Evolutionary conservation across 768 basidiomycete genomes (phyloP), one percentile per base, ranked within the genome.

Genomic region (Serendipita sp.): DNA sequence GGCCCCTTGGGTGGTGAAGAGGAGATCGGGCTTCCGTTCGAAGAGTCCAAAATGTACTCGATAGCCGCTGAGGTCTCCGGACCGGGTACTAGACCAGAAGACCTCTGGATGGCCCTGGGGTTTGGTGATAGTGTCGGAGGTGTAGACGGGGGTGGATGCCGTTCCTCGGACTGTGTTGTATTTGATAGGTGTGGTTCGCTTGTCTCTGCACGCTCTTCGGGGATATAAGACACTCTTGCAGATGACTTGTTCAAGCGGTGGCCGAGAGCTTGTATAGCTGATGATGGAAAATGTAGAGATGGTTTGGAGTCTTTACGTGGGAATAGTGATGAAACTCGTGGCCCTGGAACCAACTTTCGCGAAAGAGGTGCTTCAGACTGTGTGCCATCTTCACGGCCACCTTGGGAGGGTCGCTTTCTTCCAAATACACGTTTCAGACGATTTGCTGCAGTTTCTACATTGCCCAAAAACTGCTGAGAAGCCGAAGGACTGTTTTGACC

Each of bases 311-410:
- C 53, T 33, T 58, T 58, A 26, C 53, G 22, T n/a, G 53, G 26
- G 17, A 58, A 30, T 9, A 58, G 33, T 31, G 24, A 13, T 4
- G 53, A 58, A 3, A 58, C 17, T 58, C 53, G 4, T 22, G 53
- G 33, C 11, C 24, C 53, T 24, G 53, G 53, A n/a, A 34, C 17
- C 53, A 58, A 11, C 53, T 58, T 58, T 58, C 53, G 53, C 20
- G 53, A n/a, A n/a, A 31, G 3, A n/a, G 53, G 53, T 34, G 53
- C 53, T 30, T 58, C 53, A 28, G 53, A 58, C 53, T 58, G 53
- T 4, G 53, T 58, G 26, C 53, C 53, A 11, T 58, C 53, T n/a
- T 58, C 53, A 26, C 30, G 24, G 24, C 53, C 53, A 26, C 4
- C 1, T 31, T 31, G 53, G 9, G 53, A 26, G n/a, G 53, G 30